Evolutionary conservation across 73 alveolate genomes (phyloP), one percentile per base, ranked within the genome.

Genomic region (Uronychia setigera): DNA sequence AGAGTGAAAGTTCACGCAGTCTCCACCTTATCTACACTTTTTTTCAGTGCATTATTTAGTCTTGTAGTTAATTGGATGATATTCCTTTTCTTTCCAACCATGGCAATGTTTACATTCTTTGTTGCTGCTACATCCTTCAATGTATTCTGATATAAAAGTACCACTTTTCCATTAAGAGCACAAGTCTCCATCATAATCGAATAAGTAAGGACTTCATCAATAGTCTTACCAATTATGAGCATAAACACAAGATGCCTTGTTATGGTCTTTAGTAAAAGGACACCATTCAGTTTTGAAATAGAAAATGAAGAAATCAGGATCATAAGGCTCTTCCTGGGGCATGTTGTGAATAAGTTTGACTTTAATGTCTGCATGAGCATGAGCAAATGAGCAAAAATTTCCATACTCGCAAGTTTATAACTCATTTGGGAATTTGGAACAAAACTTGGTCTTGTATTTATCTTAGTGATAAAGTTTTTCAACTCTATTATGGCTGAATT

Each of bases 231-330:
- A 95, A 82, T 93, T 96, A 84, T 96, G 99, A 46, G 99, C 99
- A 74, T 97, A 97, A 58, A 95, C 99, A 88, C 99, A 97, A 32
- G 83, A 85, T 57, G 98, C 99, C 92, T 96, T 95, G 87, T 95
- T 98, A 67, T 95, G 98, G 82, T 92, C 97, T 29, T 93, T 90
- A 77, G 95, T 96, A 81, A 86, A 93, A 32, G 99, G 99, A 79
- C 99, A 97, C 99, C 98, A 95, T 32, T 94, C 98, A 29, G 99
- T 97, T 86, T 97, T 97, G 96, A 87, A 97, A 93, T 95, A 87
- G 96, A 92, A 92, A 92, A 96, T 91, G 78, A 79, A 95, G 81
- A 88, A 93, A 90, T 93, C 97, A 29, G 88, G 88, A 76, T 94
- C 97, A 34, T 78, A 59, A n/a, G n/a, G n/a, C 31, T 86, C 86